Percentiles rank a stretch among this genome's conserved stretches.
These are phyloP conservation scores for Ilyonectria sp. DNA, from an alignment of 2,329 filamentous ascomycete species.

Conservation along the genomic window DNA sequence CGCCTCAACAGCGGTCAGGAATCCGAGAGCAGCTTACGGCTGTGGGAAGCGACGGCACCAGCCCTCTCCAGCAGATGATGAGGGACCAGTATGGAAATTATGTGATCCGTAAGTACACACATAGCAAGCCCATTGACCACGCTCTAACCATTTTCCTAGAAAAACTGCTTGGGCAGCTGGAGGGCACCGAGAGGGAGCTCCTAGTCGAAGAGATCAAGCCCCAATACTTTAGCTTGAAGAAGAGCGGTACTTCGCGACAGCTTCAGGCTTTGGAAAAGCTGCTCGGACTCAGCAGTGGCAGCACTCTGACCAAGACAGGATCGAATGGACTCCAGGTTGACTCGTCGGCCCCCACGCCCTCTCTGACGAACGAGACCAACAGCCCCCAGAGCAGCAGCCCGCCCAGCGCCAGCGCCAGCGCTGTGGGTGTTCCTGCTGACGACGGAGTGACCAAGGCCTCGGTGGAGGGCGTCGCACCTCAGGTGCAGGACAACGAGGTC, in stretches of 20 bases:
- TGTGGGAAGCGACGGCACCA: slow-evolving; percentile 75
- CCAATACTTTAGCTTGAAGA: slow-evolving; percentile 74
- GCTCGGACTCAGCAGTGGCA: slow-evolving; percentile 44
- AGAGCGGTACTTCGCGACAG: slow-evolving; percentile 76
- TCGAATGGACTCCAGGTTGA: slow-evolving; percentile 58
- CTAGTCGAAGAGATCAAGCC: slow-evolving; percentile 77
- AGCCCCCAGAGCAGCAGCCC: slow-evolving; percentile 78
- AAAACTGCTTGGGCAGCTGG: slow-evolving; percentile 79
- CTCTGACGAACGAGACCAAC: slow-evolving; percentile 78
- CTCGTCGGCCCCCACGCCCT: slow-evolving; percentile 74
- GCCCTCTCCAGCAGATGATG: slow-evolving; percentile 82
- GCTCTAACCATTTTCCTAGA: slow-evolving; percentile 67
- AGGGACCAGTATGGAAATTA: slow-evolving; percentile 96
- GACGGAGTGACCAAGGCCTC: slow-evolving; percentile 47
- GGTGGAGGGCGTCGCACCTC: slow-evolving; percentile 34
- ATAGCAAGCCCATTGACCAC: not conserved
- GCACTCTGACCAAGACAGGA: slow-evolving; percentile 44
- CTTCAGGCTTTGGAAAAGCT: slow-evolving; percentile 55
- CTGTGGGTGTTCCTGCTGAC: slow-evolving; percentile 57
- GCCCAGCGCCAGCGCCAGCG: slow-evolving; percentile 74
- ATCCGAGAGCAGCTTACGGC: slow-evolving; percentile 77
- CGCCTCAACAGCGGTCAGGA: slow-evolving; percentile 75
- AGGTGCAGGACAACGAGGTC: slow-evolving; percentile 52
- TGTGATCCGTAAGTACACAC: slow-evolving; percentile 84
- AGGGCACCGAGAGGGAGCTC: slow-evolving; percentile 70